Conservation (phyloP, 1,139 yeast species). For the Sugiyamaella paludigena region DNA sequence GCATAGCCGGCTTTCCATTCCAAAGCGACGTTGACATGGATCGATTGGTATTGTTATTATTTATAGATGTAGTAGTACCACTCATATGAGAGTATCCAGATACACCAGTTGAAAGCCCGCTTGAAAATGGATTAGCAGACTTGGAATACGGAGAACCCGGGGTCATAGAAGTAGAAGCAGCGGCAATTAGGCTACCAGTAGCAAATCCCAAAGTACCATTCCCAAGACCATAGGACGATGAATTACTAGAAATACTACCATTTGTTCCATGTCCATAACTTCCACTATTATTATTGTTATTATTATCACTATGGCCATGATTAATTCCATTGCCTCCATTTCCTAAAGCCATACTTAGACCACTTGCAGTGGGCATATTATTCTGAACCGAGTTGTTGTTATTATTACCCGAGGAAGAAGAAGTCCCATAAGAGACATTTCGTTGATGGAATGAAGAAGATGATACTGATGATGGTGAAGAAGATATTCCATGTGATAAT, state of each 20-base stretch:
- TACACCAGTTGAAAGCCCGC: background rate
- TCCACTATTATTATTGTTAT: too few relatives aligned
- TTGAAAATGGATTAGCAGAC: slow-evolving; percentile 10
- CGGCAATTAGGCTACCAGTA: slow-evolving; percentile 8
- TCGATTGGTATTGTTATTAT: slow-evolving; percentile 1
- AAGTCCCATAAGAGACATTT: slow-evolving; percentile 6
- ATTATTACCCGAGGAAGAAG: background rate
- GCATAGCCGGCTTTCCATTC: slow-evolving; percentile 12
- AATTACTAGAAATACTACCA: too few relatives aligned
- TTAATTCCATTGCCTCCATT: background rate
- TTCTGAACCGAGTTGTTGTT: too few relatives aligned
- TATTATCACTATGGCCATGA: too few relatives aligned
- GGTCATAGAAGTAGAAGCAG: slow-evolving; percentile 9
- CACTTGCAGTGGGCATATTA: background rate
- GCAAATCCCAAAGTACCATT: slow-evolving; percentile 1
- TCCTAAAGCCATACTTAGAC: slow-evolving; percentile 8
- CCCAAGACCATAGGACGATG: too few relatives aligned
- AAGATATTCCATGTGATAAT: background rate
- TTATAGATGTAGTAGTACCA: background rate
- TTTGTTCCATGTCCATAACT: too few relatives aligned
- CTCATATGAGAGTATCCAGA: background rate
- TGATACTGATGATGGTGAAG: background rate
- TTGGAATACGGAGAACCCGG: slow-evolving; percentile 10
- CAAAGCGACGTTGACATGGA: slow-evolving; percentile 19
- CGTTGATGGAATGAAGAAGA: slow-evolving; percentile 7